These are phyloP conservation scores for Verticillium nubilum DNA, from an alignment of 2,329 filamentous ascomycete species.

Conservation along the genomic window DNA sequence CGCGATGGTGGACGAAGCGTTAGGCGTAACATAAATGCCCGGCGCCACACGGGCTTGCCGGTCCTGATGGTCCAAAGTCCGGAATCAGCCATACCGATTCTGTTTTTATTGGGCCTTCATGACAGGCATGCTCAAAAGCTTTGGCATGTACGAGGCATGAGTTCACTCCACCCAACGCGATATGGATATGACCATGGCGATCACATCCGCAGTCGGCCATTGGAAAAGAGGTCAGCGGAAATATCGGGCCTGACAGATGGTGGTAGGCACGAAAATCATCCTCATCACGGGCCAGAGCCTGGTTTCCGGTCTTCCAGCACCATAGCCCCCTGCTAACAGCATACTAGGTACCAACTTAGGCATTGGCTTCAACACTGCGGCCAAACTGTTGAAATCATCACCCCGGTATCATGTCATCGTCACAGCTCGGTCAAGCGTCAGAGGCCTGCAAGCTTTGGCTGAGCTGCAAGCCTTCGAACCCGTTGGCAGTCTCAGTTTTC, in stretches of 20 bases:
- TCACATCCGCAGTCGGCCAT: not conserved
- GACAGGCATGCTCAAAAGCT: not conserved
- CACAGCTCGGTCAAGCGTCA: conserved; percentile 27
- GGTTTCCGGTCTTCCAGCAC: not conserved
- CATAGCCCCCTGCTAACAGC: not conserved
- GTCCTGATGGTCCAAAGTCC: not conserved
- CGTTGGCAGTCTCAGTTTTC: conserved; percentile 49
- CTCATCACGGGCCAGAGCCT: conserved; percentile 22
- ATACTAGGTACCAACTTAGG: conserved; percentile 35
- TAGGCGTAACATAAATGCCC: not conserved
- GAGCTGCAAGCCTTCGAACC: conserved; percentile 32
- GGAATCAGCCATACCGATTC: not conserved
- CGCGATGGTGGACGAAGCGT: not conserved
- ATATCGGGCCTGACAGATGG: not conserved
- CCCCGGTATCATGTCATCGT: conserved; percentile 32
- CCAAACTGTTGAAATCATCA: conserved; percentile 26
- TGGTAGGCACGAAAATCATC: conserved; percentile 16
- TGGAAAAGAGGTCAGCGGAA: not conserved
- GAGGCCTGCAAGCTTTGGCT: conserved; percentile 25
- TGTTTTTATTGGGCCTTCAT: not conserved
- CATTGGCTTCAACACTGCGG: conserved; percentile 37
- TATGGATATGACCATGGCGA: not conserved
- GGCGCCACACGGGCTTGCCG: not conserved
- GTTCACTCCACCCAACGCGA: not conserved
- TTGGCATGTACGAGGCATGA: not conserved